A percentile compares a stretch with the other conserved stretches of the same genome.
These are phyloP conservation scores for Calonectria montana DNA, from an alignment of 2,329 filamentous ascomycete genomes.

Conservation along the genomic window DNA sequence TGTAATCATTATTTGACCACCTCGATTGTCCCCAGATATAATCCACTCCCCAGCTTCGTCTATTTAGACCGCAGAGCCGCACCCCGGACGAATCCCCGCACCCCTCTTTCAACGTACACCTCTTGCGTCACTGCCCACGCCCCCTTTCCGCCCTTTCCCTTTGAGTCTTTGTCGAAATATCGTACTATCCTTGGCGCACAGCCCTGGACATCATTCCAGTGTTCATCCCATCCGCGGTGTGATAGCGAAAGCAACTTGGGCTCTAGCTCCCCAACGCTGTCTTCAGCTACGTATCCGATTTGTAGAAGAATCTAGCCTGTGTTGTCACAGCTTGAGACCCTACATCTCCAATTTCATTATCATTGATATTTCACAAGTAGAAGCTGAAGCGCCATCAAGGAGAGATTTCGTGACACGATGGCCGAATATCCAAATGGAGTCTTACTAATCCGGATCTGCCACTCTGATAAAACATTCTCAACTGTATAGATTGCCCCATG, in stretches of 20 bases:
- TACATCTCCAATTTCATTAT: constrained; percentile 57
- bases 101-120: constrained; percentile 74
- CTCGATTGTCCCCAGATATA: constrained; percentile 91
- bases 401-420: constrained; percentile 83
- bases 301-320: constrained; percentile 62
- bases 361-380: constrained; percentile 84
- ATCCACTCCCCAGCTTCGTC: constrained; percentile 84
- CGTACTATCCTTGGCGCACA: constrained; percentile 40
- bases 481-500: constrained; percentile 52
- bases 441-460: constrained; percentile 66
- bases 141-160: constrained; percentile 51
- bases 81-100: constrained; percentile 82
- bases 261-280: constrained; percentile 81
- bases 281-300: constrained; percentile 76
- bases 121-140: constrained; percentile 71
- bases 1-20: constrained; percentile 75
- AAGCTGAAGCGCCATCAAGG: constrained; percentile 90
- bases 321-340: constrained; percentile 40
- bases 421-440: constrained; percentile 82
- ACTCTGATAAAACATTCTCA: constrained; percentile 61
- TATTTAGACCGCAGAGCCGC: constrained; percentile 78
- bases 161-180: constrained; percentile 35
- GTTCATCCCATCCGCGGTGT: constrained; percentile 93
- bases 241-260: constrained; percentile 81
- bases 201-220: constrained; percentile 87